These are phyloP conservation scores for Oryza glumipatula DNA, from an alignment of 176 grass and related monocot genomes.

Conservation along the genomic window DNA sequence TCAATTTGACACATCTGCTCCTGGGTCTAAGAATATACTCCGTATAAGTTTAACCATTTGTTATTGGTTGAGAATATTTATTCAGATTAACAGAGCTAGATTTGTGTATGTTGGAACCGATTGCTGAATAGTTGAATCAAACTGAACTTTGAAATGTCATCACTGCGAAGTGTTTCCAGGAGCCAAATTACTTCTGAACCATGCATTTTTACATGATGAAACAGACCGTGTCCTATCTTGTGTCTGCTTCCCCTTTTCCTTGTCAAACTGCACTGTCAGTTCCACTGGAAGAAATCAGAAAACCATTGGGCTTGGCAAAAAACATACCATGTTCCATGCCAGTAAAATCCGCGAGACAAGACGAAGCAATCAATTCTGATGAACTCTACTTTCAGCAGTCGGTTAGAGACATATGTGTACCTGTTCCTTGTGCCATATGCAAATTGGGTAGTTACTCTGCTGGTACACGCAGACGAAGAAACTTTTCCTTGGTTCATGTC, in stretches of 20 bases:
- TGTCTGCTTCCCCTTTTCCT: constrained; percentile 1
- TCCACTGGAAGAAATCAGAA: not conserved
- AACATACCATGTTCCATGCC: not conserved
- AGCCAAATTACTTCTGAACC: not conserved
- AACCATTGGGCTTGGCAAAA: not conserved
- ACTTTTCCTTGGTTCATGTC: not conserved
- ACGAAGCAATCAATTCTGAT: not conserved
- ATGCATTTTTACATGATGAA: not conserved
- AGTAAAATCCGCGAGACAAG: constrained; percentile 20
- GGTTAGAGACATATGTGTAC: constrained; percentile 20
- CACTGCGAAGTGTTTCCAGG: not conserved
- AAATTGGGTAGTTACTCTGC: not conserved
- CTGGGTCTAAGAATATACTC: constrained; percentile 13
- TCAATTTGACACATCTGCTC: not conserved
- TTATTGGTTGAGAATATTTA: constrained; percentile 2
- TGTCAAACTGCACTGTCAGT: not conserved
- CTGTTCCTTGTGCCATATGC: constrained; percentile 2
- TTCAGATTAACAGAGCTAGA: not conserved
- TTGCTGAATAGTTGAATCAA: constrained; percentile 16
- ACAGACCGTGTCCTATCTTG: not conserved
- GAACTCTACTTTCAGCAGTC: constrained; percentile 9
- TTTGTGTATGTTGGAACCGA: not conserved
- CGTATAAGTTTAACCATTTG: not conserved
- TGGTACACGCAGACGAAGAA: not conserved
- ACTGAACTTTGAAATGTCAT: not conserved